Evolutionary conservation across 495 filamentous ascomycete species (phyloP).

Genomic region (Gamarada debralockiae): DNA sequence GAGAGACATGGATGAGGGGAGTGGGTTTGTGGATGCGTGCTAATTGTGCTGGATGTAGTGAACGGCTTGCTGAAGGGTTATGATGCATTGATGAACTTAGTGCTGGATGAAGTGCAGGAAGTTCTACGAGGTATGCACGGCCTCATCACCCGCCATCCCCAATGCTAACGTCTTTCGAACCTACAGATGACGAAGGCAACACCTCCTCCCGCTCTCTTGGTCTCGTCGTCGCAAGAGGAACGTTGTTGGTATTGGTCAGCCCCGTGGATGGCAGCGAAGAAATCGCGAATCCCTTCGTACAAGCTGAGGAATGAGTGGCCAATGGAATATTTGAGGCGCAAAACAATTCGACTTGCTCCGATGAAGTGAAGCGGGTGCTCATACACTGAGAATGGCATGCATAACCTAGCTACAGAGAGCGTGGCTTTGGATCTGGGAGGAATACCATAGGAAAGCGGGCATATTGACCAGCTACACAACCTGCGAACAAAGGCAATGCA

Average conservation of each 20-base stretch:
- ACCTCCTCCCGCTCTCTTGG: constrained; percentile 78
- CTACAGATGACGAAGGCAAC: constrained; percentile 85
- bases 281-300: constrained; percentile 89
- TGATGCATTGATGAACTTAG: constrained; percentile 96
- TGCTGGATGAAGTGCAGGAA: constrained; percentile 92
- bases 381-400: no score
- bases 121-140: constrained; percentile 65
- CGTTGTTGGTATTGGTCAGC: constrained; percentile 85
- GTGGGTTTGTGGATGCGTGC: background rate
- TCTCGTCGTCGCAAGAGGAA: constrained; percentile 88
- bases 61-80: constrained; percentile 88
- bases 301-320: constrained; percentile 58
- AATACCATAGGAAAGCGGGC: no score
- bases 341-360: no score
- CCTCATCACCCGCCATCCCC: background rate
- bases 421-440: no score
- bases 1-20: background rate
- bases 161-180: background rate
- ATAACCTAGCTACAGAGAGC: no score
- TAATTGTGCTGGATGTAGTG: constrained; percentile 45
- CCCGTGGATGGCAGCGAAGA: constrained; percentile 92
- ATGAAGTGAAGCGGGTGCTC: no score
- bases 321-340: no score
- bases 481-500: no score
- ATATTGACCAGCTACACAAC: no score